A percentile compares a stretch with the other conserved stretches of the same genome.
Evolutionary conservation across 139 green algal genomes (phyloP).

Genomic region (Mesotaenium endlicherianum): DNA sequence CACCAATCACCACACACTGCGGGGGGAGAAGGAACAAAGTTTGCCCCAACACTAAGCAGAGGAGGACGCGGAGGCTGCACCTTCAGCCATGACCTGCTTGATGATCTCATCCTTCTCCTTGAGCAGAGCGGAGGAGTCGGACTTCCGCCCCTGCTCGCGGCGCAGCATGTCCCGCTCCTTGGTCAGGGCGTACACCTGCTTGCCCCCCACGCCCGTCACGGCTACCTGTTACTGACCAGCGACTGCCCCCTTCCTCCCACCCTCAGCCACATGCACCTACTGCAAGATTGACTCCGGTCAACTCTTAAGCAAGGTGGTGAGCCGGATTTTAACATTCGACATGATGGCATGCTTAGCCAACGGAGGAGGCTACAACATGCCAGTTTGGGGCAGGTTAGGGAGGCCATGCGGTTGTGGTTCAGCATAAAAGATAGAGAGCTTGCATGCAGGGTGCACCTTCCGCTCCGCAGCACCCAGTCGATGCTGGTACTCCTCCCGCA

Average conservation of each 20-base stretch:
- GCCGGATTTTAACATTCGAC: too few species aligned
- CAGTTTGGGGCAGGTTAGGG: too few species aligned
- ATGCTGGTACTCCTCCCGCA: slow-evolving; percentile 48
- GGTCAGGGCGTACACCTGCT: slow-evolving; percentile 78
- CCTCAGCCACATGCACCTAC: too few species aligned
- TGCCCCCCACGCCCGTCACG: not conserved
- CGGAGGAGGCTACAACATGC: too few species aligned
- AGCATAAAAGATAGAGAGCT: too few species aligned
- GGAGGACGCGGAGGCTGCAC: not conserved
- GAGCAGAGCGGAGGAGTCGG: slow-evolving; percentile 67
- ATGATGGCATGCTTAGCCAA: too few species aligned
- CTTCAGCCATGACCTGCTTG: slow-evolving; percentile 69
- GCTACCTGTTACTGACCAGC: not conserved
- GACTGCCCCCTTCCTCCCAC: too few species aligned
- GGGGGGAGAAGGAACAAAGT: not conserved
- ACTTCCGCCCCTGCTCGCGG: slow-evolving; percentile 68
- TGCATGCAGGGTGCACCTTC: too few species aligned
- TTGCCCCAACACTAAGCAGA: not conserved
- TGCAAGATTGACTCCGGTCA: too few species aligned
- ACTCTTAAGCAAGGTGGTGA: too few species aligned
- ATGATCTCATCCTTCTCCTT: slow-evolving; percentile 92
- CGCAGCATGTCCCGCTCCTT: slow-evolving; percentile 89
- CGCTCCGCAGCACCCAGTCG: slow-evolving; percentile 46
- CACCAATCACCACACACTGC: too few species aligned
- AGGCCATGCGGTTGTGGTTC: too few species aligned